phyloP scores from a whole-genome alignment of 2,329 filamentous ascomycete species.

The Arthrobotrys sinensis region DNA sequence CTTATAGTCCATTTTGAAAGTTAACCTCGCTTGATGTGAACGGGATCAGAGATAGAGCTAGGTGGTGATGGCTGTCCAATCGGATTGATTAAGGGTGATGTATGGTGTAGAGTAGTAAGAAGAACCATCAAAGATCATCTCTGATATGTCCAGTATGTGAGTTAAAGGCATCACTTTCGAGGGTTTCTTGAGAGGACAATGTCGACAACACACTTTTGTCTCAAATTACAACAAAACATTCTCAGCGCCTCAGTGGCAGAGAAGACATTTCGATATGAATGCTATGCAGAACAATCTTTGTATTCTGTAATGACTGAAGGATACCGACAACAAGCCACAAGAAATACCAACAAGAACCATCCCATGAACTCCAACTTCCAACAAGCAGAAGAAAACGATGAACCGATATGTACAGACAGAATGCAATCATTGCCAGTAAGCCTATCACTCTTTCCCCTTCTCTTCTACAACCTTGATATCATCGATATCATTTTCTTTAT shows the following conservation, averaged over 20 bases:
- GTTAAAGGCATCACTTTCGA: background rate
- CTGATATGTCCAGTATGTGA: background rate
- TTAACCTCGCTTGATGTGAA: background rate
- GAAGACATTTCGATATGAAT: background rate
- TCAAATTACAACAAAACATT: slow-evolving; percentile 30
- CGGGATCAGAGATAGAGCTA: background rate
- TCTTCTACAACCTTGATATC: slow-evolving; percentile 24
- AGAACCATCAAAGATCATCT: no score
- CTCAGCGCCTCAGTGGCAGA: background rate
- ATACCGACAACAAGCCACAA: slow-evolving; percentile 16
- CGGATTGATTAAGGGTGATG: no score
- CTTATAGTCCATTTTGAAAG: background rate
- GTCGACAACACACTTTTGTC: slow-evolving; percentile 10
- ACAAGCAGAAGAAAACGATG: background rate
- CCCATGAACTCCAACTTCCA: slow-evolving; percentile 32
- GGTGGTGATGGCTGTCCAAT: no score
- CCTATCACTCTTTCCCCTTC: background rate
- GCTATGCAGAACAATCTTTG: background rate
- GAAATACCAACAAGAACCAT: slow-evolving; percentile 12
- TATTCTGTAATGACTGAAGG: slow-evolving; percentile 4
- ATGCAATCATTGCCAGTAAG: background rate
- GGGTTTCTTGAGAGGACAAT: background rate
- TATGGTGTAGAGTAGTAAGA: background rate
- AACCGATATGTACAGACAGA: slow-evolving; percentile 11
- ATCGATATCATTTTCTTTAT: slow-evolving; percentile 28